Evolutionary conservation across 768 basidiomycete species (phyloP), one percentile per base, ranked within the genome.

Genomic region (Amanita thiersii): DNA sequence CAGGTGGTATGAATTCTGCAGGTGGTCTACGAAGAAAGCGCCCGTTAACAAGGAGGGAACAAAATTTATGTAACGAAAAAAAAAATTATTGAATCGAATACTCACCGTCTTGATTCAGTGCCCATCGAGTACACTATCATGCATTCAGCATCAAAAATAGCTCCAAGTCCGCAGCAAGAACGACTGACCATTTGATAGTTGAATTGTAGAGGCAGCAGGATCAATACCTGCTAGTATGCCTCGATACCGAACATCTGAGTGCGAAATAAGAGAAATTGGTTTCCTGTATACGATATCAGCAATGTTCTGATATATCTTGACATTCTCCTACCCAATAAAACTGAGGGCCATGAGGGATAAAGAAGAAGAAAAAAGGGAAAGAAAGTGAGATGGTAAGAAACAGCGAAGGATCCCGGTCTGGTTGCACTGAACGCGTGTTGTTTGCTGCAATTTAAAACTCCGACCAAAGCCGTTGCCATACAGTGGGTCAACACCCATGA

Each of bases 191-290:
- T 89, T 88, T 23, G 84, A 86, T 26, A 91, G 73, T 57, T 86
- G 84, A 49, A 92, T 91, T 3, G 89, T 92, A 8, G 86, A 87
- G 37, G 83, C 83, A 47, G 67, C 74, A 24, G 88, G 82, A 64
- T 90, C 86, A 54, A 92, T 89, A 28, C 86, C 86, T 37, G 85
- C 85, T 35, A 92, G 70, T 47, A 86, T 88, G 47, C 88, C 88
- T 49, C 86, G 74, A 65, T 91, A 92, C 43, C 89, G 82, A 47
- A 91, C 85, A 75, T 89, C 89, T 38, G 86, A 87, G 59, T 88
- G 85, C 44, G 88, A 90, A 59, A 88, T 83, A 56, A 92, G 80
- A 44, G 88, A 88, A 45, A 92, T 91, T 7, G 84, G 77, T 72
- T 88, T 88, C 59, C 86, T 87, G 61, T 9, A 11, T n/a, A 38